These are phyloP conservation scores for Stentor roeselii DNA, from an alignment of 73 alveolate species.

Conservation along the genomic window DNA sequence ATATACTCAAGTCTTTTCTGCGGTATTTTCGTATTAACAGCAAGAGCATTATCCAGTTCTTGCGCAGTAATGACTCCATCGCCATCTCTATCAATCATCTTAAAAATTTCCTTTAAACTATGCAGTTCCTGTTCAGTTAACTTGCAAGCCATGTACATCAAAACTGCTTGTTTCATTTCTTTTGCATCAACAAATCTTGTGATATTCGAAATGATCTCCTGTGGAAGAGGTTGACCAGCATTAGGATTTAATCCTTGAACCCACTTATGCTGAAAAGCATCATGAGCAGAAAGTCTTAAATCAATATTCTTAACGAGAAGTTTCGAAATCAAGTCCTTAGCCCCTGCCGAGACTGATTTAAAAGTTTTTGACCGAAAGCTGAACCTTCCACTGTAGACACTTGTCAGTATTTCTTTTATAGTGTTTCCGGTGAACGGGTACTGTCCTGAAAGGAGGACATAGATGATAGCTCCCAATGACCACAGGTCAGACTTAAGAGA, in stretches of 20 bases:
- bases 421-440: slow-evolving; percentile 84
- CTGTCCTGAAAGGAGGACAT: slow-evolving; percentile 68
- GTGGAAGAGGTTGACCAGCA: slow-evolving; percentile 25
- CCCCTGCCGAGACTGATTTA: slow-evolving; percentile 59
- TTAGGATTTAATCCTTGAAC: slow-evolving; percentile 53
- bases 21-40: not conserved
- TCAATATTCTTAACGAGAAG: slow-evolving; percentile 75
- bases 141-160: slow-evolving; percentile 65
- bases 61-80: slow-evolving; percentile 77
- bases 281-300: slow-evolving; percentile 80
- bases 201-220: slow-evolving; percentile 42
- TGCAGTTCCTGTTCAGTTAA: slow-evolving; percentile 73
- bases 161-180: slow-evolving; percentile 68
- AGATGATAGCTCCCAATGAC: slow-evolving; percentile 84
- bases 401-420: slow-evolving; percentile 73
- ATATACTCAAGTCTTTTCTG: not conserved
- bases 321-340: slow-evolving; percentile 69
- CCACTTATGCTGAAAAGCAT: slow-evolving; percentile 92
- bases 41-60: slow-evolving; percentile 11
- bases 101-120: slow-evolving; percentile 71
- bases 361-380: slow-evolving; percentile 51
- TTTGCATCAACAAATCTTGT: slow-evolving; percentile 43
- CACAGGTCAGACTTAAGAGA: slow-evolving; percentile 77
- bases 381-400: slow-evolving; percentile 55
- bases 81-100: slow-evolving; percentile 72